These are phyloP conservation scores for Striga hermonthica DNA, from an alignment of 305 asterid species.

Conservation along the genomic window DNA sequence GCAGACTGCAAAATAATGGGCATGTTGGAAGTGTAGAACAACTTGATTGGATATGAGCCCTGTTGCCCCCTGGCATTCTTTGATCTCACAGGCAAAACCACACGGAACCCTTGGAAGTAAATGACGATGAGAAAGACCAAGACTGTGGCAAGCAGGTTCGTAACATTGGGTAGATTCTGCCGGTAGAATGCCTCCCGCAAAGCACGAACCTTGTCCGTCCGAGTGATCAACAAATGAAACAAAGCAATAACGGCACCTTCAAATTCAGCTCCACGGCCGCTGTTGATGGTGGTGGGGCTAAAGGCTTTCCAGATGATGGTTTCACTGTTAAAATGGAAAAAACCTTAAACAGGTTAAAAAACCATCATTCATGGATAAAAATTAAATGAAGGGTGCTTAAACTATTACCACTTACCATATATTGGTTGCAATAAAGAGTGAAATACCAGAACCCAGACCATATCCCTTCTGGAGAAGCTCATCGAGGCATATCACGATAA, in stretches of 20 bases:
- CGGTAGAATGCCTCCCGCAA: slow-evolving; percentile 4
- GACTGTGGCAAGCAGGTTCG: slow-evolving; percentile 1
- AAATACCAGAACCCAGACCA: slow-evolving; percentile 8
- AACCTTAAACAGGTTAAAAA: neutral
- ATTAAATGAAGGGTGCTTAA: neutral
- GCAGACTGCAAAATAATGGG: slow-evolving; percentile 35
- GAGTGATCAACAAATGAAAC: slow-evolving; percentile 3
- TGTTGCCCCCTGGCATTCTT: slow-evolving; percentile 8
- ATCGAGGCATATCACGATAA: slow-evolving; percentile 5
- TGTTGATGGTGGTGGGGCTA: slow-evolving; percentile 1
- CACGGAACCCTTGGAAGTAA: slow-evolving; percentile 12
- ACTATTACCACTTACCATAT: neutral
- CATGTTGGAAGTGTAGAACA: slow-evolving; percentile 26
- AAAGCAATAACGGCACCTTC: neutral
- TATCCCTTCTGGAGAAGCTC: slow-evolving; percentile 8
- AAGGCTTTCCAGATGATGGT: slow-evolving; percentile 11
- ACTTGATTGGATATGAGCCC: slow-evolving; percentile 5
- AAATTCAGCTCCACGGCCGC: slow-evolving; percentile 8
- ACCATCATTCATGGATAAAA: neutral
- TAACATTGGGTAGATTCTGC: slow-evolving; percentile 7
- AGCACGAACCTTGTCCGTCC: slow-evolving; percentile 7
- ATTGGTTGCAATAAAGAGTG: slow-evolving; percentile 9
- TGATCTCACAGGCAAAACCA: slow-evolving; percentile 9
- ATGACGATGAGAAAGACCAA: slow-evolving; percentile 1
- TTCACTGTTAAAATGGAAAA: slow-evolving; percentile 2